Evolutionary conservation across 345 rosid genomes (phyloP).

Genomic region (Gossypium longicalyx): DNA sequence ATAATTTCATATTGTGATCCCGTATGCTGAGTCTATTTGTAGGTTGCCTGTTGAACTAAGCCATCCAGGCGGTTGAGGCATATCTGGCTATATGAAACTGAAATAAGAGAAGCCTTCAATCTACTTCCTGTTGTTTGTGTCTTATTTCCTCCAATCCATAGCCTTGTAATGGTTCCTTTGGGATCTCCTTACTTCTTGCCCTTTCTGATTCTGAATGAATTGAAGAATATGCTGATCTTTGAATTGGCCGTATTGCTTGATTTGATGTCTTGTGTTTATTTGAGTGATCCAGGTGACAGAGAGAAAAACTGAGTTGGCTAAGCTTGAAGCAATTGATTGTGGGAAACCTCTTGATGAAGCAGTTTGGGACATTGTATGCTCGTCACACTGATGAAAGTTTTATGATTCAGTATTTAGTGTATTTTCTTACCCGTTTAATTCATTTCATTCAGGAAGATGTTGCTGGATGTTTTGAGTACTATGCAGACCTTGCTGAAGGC

Average conservation of each 20-base stretch:
- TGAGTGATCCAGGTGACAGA: slow-evolving; percentile 57
- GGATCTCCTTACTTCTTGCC: not conserved
- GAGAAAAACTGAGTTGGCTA: slow-evolving; percentile 70
- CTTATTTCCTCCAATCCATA: not conserved
- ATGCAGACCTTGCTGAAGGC: slow-evolving; percentile 93
- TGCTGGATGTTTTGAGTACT: slow-evolving; percentile 91
- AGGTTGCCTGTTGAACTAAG: not conserved
- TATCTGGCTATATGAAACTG: not conserved
- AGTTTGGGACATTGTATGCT: slow-evolving; percentile 80
- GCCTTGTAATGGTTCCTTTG: not conserved
- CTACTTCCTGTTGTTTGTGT: not conserved
- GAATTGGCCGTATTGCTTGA: not conserved
- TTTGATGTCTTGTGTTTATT: slow-evolving; percentile 10
- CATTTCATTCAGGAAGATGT: slow-evolving; percentile 83
- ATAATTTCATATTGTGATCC: not conserved
- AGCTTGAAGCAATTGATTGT: slow-evolving; percentile 79
- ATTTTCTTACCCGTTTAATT: slow-evolving; percentile 19
- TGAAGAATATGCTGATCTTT: not conserved
- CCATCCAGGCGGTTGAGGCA: not conserved
- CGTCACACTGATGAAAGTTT: slow-evolving; percentile 3
- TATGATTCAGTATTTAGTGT: not conserved
- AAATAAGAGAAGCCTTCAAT: not conserved
- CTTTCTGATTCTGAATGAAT: not conserved
- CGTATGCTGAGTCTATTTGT: not conserved
- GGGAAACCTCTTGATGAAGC: slow-evolving; percentile 97